Evolutionary conservation across 2,329 filamentous ascomycete species (phyloP).

Genomic region (Acrodontium crateriforme): DNA sequence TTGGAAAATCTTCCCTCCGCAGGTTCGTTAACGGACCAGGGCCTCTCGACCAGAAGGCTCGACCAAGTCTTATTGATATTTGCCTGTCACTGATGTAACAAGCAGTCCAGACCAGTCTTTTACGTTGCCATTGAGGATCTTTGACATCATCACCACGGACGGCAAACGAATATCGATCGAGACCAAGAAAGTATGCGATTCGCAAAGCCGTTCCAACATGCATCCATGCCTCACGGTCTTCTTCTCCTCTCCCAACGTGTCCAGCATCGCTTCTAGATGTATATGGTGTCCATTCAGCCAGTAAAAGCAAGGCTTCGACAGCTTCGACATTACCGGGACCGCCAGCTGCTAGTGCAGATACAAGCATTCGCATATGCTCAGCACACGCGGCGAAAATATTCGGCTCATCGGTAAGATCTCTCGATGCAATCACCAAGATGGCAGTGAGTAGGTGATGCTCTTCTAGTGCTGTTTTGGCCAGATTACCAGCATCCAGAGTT

Average conservation of each 20-base stretch:
- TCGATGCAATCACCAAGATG: slow-evolving; percentile 56
- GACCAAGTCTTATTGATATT: slow-evolving; percentile 57
- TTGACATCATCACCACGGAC: slow-evolving; percentile 43
- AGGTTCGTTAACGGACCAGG: slow-evolving; percentile 53
- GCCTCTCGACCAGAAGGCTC: slow-evolving; percentile 60
- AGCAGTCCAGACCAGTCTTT: slow-evolving; percentile 53
- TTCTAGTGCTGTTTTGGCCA: slow-evolving; percentile 43
- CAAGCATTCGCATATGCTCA: slow-evolving; percentile 54
- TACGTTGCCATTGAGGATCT: slow-evolving; percentile 46
- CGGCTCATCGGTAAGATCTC: slow-evolving; percentile 52
- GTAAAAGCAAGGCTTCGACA: slow-evolving; percentile 53
- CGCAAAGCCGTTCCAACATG: slow-evolving; percentile 57
- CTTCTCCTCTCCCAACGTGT: slow-evolving; percentile 55
- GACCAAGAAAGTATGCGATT: slow-evolving; percentile 54
- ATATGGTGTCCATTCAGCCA: slow-evolving; percentile 62
- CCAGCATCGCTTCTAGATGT: slow-evolving; percentile 46
- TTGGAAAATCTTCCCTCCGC: slow-evolving; percentile 53
- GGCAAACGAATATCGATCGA: slow-evolving; percentile 55
- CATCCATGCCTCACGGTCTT: slow-evolving; percentile 66
- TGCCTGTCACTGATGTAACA: slow-evolving; percentile 55
- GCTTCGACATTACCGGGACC: slow-evolving; percentile 55
- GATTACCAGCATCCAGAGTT: slow-evolving; percentile 40
- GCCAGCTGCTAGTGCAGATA: slow-evolving; percentile 53
- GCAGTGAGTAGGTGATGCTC: slow-evolving; percentile 57
- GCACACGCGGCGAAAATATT: slow-evolving; percentile 52